These are phyloP conservation scores for Fusarium pseudonygamai DNA, from an alignment of 2,329 filamentous ascomycete genomes.

Conservation along the genomic window DNA sequence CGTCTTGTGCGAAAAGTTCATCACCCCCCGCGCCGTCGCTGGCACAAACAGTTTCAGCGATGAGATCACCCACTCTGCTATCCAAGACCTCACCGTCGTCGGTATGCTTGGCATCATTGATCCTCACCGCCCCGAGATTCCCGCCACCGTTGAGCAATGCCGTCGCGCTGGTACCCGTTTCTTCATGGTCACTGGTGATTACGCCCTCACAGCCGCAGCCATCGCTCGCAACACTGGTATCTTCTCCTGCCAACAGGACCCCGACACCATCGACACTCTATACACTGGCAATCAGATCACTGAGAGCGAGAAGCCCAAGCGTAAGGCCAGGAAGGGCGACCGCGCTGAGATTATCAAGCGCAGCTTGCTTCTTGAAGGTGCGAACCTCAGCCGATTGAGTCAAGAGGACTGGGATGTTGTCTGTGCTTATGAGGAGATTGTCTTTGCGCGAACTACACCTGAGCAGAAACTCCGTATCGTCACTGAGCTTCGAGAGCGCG, in stretches of 20 bases:
- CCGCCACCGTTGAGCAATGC: conserved; percentile 52
- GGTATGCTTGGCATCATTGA: conserved; percentile 63
- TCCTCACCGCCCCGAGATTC: conserved; percentile 56
- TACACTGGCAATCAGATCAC: conserved; percentile 1
- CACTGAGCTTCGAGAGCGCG: conserved; percentile 68
- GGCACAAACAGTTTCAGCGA: conserved; percentile 60
- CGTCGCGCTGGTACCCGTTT: conserved; percentile 57
- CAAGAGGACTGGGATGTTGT: conserved; percentile 56
- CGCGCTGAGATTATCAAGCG: conserved; percentile 8
- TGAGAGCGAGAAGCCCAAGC: conserved; percentile 18
- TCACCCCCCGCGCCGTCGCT: conserved; percentile 38
- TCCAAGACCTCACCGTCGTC: conserved; percentile 57
- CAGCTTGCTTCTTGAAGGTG: conserved; percentile 60
- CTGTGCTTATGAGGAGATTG: conserved; percentile 66
- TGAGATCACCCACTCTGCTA: conserved; percentile 54
- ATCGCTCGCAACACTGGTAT: conserved; percentile 74
- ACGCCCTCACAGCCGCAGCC: conserved; percentile 68
- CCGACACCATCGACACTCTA: conserved; percentile 46
- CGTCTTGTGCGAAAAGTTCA: conserved; percentile 52
- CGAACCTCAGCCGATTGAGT: conserved; percentile 65
- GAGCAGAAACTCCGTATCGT: conserved; percentile 79
- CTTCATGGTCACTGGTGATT: conserved; percentile 60
- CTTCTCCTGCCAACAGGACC: conserved; percentile 60
- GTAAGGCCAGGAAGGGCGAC: conserved; percentile 19
- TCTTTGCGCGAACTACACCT: conserved; percentile 75